These are phyloP conservation scores for Lactifluus volemus DNA, from an alignment of 768 basidiomycete species.

Conservation along the genomic window DNA sequence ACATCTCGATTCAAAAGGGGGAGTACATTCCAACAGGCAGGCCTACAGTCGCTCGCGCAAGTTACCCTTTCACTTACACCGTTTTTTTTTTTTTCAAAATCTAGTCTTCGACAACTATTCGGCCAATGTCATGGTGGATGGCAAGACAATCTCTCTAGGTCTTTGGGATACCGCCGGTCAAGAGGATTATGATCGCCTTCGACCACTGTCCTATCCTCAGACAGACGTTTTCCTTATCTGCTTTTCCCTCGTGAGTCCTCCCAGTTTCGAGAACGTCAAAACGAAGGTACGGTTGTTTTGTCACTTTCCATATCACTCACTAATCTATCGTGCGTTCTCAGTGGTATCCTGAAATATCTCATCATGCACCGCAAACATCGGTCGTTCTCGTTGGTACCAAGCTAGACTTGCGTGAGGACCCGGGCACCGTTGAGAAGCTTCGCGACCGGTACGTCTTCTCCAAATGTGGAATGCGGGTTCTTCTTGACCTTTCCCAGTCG, in stretches of 20 bases:
- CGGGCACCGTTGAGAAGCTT: constrained; percentile 83
- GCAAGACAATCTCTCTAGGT: constrained; percentile 95
- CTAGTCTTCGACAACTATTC: constrained; percentile 98
- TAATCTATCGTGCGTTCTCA: constrained; percentile 26
- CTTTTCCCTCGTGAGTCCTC: constrained; percentile 96
- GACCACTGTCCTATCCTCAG: constrained; percentile 97
- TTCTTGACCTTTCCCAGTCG: constrained; percentile 35
- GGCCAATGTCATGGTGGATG: constrained; percentile 97
- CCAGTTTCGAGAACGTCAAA: constrained; percentile 97
- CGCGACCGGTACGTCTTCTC: constrained; percentile 61
- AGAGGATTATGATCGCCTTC: constrained; percentile 97
- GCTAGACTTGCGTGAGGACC: constrained; percentile 94
- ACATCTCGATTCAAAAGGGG: constrained; percentile 42
- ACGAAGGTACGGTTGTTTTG: constrained; percentile 58
- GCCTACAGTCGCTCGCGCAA: constrained; percentile 18
- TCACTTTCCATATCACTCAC: not conserved
- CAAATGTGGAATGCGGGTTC: not conserved
- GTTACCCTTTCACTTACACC: not conserved
- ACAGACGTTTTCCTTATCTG: constrained; percentile 99
- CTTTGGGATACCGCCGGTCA: constrained; percentile 99
- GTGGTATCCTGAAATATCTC: constrained; percentile 97
- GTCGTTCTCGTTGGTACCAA: constrained; percentile 95
- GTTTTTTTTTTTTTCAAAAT: not conserved
- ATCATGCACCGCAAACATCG: constrained; percentile 92
- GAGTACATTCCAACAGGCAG: constrained; percentile 94